Percentiles rank a stretch among this genome's conserved stretches.
These are phyloP conservation scores for Dactylellina parvicollis DNA, from an alignment of 2,329 filamentous ascomycete species.

Conservation along the genomic window DNA sequence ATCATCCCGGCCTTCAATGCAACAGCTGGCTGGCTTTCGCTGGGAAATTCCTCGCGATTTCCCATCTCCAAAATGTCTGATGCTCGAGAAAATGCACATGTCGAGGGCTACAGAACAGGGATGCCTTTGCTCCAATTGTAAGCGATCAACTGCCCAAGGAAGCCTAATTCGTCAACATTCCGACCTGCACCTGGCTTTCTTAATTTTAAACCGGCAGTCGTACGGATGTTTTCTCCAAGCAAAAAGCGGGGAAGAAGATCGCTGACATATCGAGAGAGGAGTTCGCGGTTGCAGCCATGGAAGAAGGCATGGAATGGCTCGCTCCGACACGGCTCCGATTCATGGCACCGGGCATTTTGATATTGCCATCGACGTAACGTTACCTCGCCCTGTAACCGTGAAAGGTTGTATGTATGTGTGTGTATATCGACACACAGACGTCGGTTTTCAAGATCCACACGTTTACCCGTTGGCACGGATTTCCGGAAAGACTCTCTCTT, in stretches of 20 bases:
- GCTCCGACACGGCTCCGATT: not conserved
- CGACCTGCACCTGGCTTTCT: slow-evolving; percentile 43
- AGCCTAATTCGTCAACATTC: slow-evolving; percentile 52
- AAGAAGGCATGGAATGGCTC: not conserved
- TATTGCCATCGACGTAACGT: slow-evolving; percentile 34
- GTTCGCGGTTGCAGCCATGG: slow-evolving; percentile 15
- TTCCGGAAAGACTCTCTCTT: slow-evolving; percentile 24
- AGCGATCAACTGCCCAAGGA: slow-evolving; percentile 22
- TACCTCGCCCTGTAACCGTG: slow-evolving; percentile 18
- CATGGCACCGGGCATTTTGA: slow-evolving; percentile 11
- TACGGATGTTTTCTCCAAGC: not conserved
- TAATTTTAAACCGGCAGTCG: slow-evolving; percentile 42
- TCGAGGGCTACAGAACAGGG: slow-evolving; percentile 20
- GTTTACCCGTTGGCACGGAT: not conserved
- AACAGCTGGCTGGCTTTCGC: not conserved
- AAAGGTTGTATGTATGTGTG: too few species aligned
- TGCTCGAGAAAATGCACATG: slow-evolving; percentile 14
- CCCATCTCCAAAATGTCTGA: slow-evolving; percentile 27
- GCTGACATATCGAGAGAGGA: slow-evolving; percentile 10
- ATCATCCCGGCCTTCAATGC: not conserved
- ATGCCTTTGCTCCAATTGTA: slow-evolving; percentile 30
- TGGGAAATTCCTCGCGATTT: slow-evolving; percentile 37
- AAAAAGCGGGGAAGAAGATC: slow-evolving; percentile 49
- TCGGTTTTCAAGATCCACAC: not conserved
- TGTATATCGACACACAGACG: slow-evolving; percentile 4